Evolutionary conservation across 306 rosid species (phyloP).

Genomic region (Macrotyloma uniflorum): DNA sequence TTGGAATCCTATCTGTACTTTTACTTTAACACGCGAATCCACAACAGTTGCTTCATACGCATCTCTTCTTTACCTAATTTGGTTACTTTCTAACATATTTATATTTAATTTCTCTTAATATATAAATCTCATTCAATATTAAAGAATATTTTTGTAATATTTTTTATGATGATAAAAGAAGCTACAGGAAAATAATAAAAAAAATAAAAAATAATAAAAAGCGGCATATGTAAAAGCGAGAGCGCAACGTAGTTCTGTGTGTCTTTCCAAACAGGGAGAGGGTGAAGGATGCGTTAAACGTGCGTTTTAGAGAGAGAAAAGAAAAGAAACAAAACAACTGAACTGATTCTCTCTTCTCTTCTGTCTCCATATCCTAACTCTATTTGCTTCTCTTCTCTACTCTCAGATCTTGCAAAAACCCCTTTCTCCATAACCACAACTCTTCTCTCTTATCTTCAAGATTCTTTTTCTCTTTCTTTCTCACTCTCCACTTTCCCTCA

Average conservation of each 20-base stretch:
- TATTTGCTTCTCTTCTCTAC: conserved; percentile 38
- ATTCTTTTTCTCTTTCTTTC: conserved; percentile 47
- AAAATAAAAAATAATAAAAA: too few relatives aligned
- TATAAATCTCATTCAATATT: too few relatives aligned
- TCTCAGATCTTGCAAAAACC: conserved; percentile 68
- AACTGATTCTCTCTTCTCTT: neutral
- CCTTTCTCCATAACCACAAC: neutral
- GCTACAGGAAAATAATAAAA: too few relatives aligned
- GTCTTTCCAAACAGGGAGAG: neutral
- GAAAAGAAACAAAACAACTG: neutral
- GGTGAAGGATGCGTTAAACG: neutral
- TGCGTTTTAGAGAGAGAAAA: neutral
- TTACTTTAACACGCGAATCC: neutral
- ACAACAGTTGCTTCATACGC: too few relatives aligned
- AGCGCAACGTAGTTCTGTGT: neutral
- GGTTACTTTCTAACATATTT: too few relatives aligned
- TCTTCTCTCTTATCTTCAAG: conserved; percentile 16
- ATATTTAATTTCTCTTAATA: too few relatives aligned
- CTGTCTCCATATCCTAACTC: neutral
- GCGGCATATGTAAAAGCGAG: neutral
- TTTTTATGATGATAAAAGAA: too few relatives aligned
- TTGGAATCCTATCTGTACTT: neutral
- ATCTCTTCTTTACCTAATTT: too few relatives aligned
- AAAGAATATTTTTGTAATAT: too few relatives aligned
- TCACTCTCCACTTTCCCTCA: neutral